Base-by-base conservation (phyloP, 352 stramenopile genomes). In the Phytophthora pinifolia region DNA sequence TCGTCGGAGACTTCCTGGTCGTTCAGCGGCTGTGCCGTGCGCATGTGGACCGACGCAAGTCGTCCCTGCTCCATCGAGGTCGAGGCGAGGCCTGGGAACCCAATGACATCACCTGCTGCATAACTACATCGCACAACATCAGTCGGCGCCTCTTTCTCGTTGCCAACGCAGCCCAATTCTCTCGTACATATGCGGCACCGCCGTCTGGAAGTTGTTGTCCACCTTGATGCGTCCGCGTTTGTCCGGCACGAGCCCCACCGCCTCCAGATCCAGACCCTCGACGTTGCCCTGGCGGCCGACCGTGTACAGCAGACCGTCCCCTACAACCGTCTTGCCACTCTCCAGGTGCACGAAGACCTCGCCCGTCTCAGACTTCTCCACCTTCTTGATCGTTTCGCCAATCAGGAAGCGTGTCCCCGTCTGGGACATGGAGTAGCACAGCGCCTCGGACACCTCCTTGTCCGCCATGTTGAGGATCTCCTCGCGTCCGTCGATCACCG, bases 1-100 rank as follows among this genome's bases (percentile, higher is more conserved):
- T 72, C 64, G 17, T 62, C 59, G 8, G 52, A 58, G 9, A 76
- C 22, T 67, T 70, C 35, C 67, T 68, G 67, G 42, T 78, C 85
- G 66, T 91, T 87, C 14, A 81, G 77, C 17, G 75, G 79, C 62
- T 77, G 76, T 14, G 52, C 64, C 9, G 76, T 94, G 27, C 83
- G 74, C 88, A 97, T 97, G 65, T 96, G 86, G 27, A 92, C 77
- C 0, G 83, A 94, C 25, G 87, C 88, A 54, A 92, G 61, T 20
- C 85, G 79, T 12, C 88, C 88, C 58, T 97, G 88, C 65, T 97
- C 88, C 88, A 97, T 97, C 35, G 84, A 95, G 14, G 86, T 96
- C 31, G 87, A 96, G 17, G 88, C 88, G 41, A 97, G 76, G 6
- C 84, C 87, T 2, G 88, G 88, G 60, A 89, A 96, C 5, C 88